phyloP scores from a whole-genome alignment of 495 filamentous ascomycete species.

The Parmelia sp. region DNA sequence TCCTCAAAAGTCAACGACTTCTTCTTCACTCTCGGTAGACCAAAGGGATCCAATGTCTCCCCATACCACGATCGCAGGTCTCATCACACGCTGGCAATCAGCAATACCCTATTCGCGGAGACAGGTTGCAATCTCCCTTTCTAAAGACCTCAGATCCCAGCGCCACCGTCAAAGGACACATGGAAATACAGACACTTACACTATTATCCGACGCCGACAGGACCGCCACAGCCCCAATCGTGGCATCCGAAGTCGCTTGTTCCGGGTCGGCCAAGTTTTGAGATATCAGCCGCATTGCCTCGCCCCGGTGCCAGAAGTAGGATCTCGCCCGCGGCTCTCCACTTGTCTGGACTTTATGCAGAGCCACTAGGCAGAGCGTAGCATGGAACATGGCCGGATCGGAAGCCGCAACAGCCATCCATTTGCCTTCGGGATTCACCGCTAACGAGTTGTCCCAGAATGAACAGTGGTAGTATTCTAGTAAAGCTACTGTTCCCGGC shows the following conservation, averaged over 20 bases:
- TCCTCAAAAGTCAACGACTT: neutral
- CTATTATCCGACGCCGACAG: slow-evolving; percentile 1
- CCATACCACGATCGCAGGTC: neutral
- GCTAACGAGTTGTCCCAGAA: neutral
- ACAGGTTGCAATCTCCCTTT: neutral
- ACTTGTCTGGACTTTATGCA: neutral
- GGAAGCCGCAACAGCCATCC: neutral
- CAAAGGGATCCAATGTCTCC: neutral
- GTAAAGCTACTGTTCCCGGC: neutral
- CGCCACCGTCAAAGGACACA: neutral
- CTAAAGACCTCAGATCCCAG: neutral
- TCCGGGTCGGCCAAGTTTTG: neutral
- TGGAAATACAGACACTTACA: neutral
- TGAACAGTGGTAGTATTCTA: neutral
- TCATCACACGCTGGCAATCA: neutral
- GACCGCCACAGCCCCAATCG: slow-evolving; percentile 3
- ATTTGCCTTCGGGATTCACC: neutral
- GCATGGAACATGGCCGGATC: neutral
- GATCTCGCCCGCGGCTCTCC: neutral
- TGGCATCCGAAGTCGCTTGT: slow-evolving; percentile 3
- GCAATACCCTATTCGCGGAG: neutral
- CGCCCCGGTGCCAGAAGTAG: neutral
- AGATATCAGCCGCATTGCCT: neutral
- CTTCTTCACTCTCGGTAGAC: neutral
- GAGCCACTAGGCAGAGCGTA: neutral